Evolutionary conservation across 495 filamentous ascomycete species (phyloP).

Genomic region (Annulohypoxylon stygium): DNA sequence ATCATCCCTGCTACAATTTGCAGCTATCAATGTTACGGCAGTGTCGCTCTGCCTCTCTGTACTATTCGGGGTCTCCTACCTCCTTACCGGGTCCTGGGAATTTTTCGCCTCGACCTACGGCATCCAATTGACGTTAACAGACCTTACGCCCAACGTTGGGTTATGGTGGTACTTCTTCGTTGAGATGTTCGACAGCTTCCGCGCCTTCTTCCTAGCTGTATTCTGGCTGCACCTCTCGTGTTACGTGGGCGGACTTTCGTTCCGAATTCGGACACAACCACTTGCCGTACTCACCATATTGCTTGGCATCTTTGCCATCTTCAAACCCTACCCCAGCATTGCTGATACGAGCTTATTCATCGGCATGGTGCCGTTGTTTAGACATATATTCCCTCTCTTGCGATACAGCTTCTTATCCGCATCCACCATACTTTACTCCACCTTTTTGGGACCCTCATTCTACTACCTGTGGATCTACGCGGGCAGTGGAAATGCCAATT

Average conservation of each 20-base stretch:
- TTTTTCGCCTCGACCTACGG: slow-evolving; percentile 92
- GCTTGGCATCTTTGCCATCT: slow-evolving; percentile 88
- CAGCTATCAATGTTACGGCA: slow-evolving; percentile 62
- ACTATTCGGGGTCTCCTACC: slow-evolving; percentile 77
- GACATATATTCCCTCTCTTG: slow-evolving; percentile 95
- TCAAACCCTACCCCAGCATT: slow-evolving; percentile 96
- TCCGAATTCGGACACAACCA: slow-evolving; percentile 85
- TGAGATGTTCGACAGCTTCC: slow-evolving; percentile 99
- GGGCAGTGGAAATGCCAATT: slow-evolving; percentile 97
- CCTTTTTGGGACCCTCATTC: slow-evolving; percentile 91
- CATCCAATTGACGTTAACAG: slow-evolving; percentile 88
- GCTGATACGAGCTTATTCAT: slow-evolving; percentile 88
- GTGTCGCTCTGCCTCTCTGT: slow-evolving; percentile 61
- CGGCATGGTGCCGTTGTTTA: slow-evolving; percentile 84
- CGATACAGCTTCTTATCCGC: slow-evolving; percentile 91
- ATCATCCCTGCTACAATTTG: slow-evolving; percentile 60
- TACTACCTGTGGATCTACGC: slow-evolving; percentile 99
- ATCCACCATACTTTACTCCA: slow-evolving; percentile 85
- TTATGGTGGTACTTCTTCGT: slow-evolving; percentile 99
- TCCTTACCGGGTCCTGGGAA: slow-evolving; percentile 85
- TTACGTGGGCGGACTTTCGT: slow-evolving; percentile 86
- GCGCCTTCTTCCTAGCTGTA: slow-evolving; percentile 95
- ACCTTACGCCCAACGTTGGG: slow-evolving; percentile 93
- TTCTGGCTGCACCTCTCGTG: slow-evolving; percentile 95
- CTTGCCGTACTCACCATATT: slow-evolving; percentile 85